Evolutionary conservation across 441 rosid genomes (phyloP), one percentile per base, ranked within the genome.

Genomic region (Raphanus hybrid): DNA sequence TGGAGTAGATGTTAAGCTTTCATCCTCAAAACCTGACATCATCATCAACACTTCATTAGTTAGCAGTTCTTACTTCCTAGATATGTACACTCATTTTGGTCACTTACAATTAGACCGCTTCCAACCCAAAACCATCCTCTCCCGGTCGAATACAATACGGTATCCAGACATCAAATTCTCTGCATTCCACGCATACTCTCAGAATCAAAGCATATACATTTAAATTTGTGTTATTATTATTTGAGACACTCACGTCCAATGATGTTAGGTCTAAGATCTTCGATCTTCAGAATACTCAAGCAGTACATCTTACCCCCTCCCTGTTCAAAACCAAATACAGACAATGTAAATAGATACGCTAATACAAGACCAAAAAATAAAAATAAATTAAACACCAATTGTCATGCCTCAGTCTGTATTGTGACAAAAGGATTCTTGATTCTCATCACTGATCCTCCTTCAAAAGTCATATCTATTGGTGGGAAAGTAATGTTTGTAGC

Each of bases 111-210:
- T 18, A 26, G 98, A 89, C 80, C 43, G 75, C 77, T 82, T 89
- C 99, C 99, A 95, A 27, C 96, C 97, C 76, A 95, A 79, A 8
- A 88, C 74, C 78, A 75, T 88, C 80, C 80, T 86, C 82, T 95
- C 96, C 0, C 92, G 91, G 71, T 95, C 85, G 60, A 92, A 92
- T 64, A 92, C 84, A 64, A 95, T 55, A 0, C 83, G 90, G 74
- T 95, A 81, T 20, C 96, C 97, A 0, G 91, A 80, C 99, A 95
- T 80, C 70, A 95, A 87, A 82, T 95, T 92, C 85, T 95, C 98
- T 95, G 91, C 52, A 15, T 3, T 64, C 64, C 55, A 69, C 64
- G 69, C 12, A 79, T 62, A 16, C 9, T 27, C 69, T 55, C 57
- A 39, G 27, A 27, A 45, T 68, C 6, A 58, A 32, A 34, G 32